Evolutionary conservation across 2,329 filamentous ascomycete species (phyloP).

Genomic region (Dactylellina drechsleri): DNA sequence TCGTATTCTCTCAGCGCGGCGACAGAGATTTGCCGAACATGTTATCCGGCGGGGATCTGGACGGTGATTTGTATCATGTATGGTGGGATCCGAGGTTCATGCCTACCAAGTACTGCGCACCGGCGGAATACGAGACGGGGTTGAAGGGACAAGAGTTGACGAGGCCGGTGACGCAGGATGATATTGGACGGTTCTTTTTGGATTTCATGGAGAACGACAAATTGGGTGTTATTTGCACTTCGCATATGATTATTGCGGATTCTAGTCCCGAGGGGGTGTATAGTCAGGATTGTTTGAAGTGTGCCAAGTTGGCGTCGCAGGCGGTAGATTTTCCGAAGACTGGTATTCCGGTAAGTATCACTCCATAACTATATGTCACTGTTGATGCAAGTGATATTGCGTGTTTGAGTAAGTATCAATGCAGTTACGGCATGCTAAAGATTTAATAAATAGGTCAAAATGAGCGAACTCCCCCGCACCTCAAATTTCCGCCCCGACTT

Average conservation of each 20-base stretch:
- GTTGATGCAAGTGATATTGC: too few species aligned
- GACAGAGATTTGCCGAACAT: slow-evolving; percentile 78
- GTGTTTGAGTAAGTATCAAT: too few species aligned
- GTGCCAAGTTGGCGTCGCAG: slow-evolving; percentile 74
- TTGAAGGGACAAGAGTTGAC: slow-evolving; percentile 69
- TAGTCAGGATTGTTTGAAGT: slow-evolving; percentile 65
- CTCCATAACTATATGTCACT: too few species aligned
- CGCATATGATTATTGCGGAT: slow-evolving; percentile 74
- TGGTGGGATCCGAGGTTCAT: slow-evolving; percentile 74
- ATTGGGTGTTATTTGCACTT: slow-evolving; percentile 72
- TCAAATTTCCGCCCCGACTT: slow-evolving; percentile 57
- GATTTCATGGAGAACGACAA: slow-evolving; percentile 76
- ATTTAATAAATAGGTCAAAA: slow-evolving; percentile 38
- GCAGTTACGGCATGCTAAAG: slow-evolving; percentile 67
- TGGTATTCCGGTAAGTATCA: slow-evolving; percentile 67
- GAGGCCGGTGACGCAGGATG: slow-evolving; percentile 69
- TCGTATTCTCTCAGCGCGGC: slow-evolving; percentile 80
- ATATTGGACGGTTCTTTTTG: slow-evolving; percentile 85
- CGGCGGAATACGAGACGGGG: slow-evolving; percentile 76
- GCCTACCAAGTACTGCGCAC: slow-evolving; percentile 63
- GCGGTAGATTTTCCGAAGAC: slow-evolving; percentile 82
- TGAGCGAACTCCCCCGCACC: slow-evolving; percentile 51
- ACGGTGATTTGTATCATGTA: slow-evolving; percentile 83
- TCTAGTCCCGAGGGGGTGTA: slow-evolving; percentile 66
- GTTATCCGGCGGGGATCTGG: slow-evolving; percentile 82